Evolutionary conservation across 495 filamentous ascomycete species (phyloP).

Genomic region (Penicillium ucsense): DNA sequence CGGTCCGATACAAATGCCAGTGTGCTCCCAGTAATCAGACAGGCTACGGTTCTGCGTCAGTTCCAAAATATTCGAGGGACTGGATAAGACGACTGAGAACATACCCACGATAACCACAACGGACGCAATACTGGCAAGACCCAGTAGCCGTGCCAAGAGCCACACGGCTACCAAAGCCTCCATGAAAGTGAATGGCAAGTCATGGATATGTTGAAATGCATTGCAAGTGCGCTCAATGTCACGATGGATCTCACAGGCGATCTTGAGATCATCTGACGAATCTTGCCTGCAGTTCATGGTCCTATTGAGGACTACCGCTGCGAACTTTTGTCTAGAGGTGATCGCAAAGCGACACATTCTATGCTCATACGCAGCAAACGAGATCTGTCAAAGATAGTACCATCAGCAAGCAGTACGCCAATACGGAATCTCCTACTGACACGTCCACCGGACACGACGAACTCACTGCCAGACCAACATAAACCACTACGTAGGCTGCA

Average conservation of each 20-base stretch:
- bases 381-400: slow-evolving; percentile 7
- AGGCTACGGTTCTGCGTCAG: slow-evolving; percentile 2
- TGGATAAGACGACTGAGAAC: slow-evolving; percentile 1
- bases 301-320: slow-evolving; percentile 39
- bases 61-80: not conserved
- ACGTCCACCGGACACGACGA: not conserved
- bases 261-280: too few relatives aligned
- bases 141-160: slow-evolving; percentile 42
- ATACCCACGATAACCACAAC: slow-evolving; percentile 35
- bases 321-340: slow-evolving; percentile 43
- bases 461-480: slow-evolving; percentile 43
- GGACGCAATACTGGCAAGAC: slow-evolving; percentile 33
- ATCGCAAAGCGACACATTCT: slow-evolving; percentile 39
- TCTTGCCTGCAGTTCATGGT: slow-evolving; percentile 13
- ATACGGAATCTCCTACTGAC: too few relatives aligned
- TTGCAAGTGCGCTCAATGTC: slow-evolving; percentile 39
- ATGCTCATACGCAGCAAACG: slow-evolving; percentile 40
- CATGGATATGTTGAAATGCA: slow-evolving; percentile 31
- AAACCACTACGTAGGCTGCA: slow-evolving; percentile 47
- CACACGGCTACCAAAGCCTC: slow-evolving; percentile 45
- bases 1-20: slow-evolving; percentile 10
- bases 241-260: slow-evolving; percentile 40
- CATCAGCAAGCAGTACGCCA: not conserved
- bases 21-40: slow-evolving; percentile 12
- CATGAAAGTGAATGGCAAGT: slow-evolving; percentile 39